Base-by-base conservation (phyloP, 352 stramenopile genomes). In the Thalassiosira livingstoniorum region DNA sequence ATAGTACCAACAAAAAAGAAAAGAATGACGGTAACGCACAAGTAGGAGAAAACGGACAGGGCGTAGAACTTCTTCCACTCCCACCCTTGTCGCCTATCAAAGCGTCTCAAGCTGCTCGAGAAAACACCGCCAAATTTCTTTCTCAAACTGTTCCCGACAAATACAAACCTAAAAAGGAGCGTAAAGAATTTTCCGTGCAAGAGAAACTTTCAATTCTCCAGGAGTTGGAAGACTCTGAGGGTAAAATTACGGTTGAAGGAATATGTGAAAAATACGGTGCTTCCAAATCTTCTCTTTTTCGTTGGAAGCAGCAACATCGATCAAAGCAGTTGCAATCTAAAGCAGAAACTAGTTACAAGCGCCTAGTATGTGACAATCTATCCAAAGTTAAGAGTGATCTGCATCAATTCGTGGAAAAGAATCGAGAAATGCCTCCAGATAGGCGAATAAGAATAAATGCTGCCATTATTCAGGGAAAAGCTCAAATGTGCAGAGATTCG, bases 211-310 rank as follows among this genome's bases (percentile, higher is more conserved):
- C 39, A 3, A 81, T 85, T 2, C 35, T 85, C 1, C 39, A 83
- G 53, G 79, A 86, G 51, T 64, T 86, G 4, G 67, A 78, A 37
- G 32, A 64, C 0, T 35, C 45, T 23, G 27, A 57, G 4, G 42
- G 54, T 10, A 4, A 42, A 37, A 64, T 65, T 15, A 81, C 61
- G 0, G 66, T 85, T 1, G 73, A 85, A 25, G 32, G 75, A 27
- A 81, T 85, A 21, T 85, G 78, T 58, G 23, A 75, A 53, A 76
- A 65, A 37, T 81, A 85, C 25, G 42, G 68, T 3, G 81, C 78
- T 2, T 78, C 65, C 34, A 85, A 85, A 57, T 81, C 71, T 1
- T 85, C 78, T n/a, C 55, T 85, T 3, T 72, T 80, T 71, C 64
- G 78, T 23, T 85, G 78, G 78, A 57, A 67, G 51, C 68, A 79